phyloP scores from a whole-genome alignment of 2,329 filamentous ascomycete genomes.

The Stemphylium lycopersici region DNA sequence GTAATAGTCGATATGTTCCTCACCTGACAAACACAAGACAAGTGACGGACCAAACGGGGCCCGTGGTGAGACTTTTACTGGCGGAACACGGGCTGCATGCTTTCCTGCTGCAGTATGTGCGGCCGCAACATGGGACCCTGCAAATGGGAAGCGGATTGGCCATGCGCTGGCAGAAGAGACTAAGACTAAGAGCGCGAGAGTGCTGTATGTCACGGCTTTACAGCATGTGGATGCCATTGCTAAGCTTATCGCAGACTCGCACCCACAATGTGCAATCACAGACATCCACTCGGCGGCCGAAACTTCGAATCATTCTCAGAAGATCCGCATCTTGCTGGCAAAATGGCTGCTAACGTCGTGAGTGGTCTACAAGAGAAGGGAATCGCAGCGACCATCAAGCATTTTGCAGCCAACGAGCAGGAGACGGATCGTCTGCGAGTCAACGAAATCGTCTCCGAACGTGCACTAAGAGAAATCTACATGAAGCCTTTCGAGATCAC shows the following conservation, averaged over 20 bases:
- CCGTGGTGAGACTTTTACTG: constrained; percentile 68
- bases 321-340: constrained; percentile 70
- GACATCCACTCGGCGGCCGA: constrained; percentile 77
- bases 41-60: constrained; percentile 74
- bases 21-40: constrained; percentile 49
- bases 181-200: constrained; percentile 73
- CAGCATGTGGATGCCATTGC: background rate
- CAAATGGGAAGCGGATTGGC: constrained; percentile 60
- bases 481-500: constrained; percentile 70
- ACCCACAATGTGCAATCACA: constrained; percentile 80
- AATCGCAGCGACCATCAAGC: constrained; percentile 75
- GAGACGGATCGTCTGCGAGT: constrained; percentile 71
- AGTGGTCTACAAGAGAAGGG: constrained; percentile 68
- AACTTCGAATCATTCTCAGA: constrained; percentile 80
- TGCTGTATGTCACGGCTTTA: constrained; percentile 55
- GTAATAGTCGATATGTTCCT: background rate
- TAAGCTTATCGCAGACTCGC: constrained; percentile 57
- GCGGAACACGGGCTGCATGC: constrained; percentile 69
- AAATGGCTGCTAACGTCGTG: constrained; percentile 66
- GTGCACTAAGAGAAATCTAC: constrained; percentile 64
- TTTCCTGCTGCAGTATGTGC: constrained; percentile 75
- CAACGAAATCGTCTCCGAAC: constrained; percentile 57
- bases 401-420: constrained; percentile 71
- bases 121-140: constrained; percentile 74
- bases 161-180: constrained; percentile 73